Evolutionary conservation across 352 stramenopile genomes (phyloP).

Genomic region (Phytopythium chamaehyphon): DNA sequence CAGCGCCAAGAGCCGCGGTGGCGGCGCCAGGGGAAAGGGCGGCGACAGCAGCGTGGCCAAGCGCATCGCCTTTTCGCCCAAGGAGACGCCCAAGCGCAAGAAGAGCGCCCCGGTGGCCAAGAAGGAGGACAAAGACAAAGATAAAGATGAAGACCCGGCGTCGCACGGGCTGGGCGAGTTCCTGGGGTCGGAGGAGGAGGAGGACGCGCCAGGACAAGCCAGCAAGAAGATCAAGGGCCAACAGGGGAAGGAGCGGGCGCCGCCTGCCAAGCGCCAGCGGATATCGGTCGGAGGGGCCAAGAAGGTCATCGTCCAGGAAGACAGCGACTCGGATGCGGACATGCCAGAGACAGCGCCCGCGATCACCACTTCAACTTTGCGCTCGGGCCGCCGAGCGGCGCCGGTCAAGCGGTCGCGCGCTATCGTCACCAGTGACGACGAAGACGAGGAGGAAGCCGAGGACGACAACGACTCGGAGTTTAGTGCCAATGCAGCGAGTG

Average conservation of each 20-base stretch:
- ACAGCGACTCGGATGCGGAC: conserved; percentile 70
- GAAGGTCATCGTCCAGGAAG: conserved; percentile 76
- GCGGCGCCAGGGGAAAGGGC: conserved; percentile 12
- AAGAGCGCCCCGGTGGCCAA: conserved; percentile 1
- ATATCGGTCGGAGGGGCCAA: conserved; percentile 13
- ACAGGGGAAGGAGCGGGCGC: conserved; percentile 36
- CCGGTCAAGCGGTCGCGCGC: conserved; percentile 10
- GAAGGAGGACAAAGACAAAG: conserved; percentile 4
- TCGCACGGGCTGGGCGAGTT: conserved; percentile 45
- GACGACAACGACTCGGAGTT: conserved; percentile 61
- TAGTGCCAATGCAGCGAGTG: conserved; percentile 25
- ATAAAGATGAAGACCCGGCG: conserved; percentile 1
- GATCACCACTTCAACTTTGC: conserved; percentile 3
- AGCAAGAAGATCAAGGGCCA: no score
- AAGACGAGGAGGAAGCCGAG: conserved; percentile 29
- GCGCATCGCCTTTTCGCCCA: conserved; percentile 75
- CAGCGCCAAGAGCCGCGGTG: conserved; percentile 8
- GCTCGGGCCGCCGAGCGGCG: not conserved
- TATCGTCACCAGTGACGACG: conserved; percentile 38
- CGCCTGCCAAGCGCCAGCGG: conserved; percentile 22
- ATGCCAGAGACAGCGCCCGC: conserved; percentile 9
- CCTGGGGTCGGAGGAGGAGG: conserved; percentile 60
- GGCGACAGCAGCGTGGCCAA: conserved; percentile 26
- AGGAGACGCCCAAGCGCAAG: conserved; percentile 20
- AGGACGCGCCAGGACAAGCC: conserved; percentile 14